Base-by-base conservation (phyloP, 2,329 filamentous ascomycete species). In the Trichoderma endophyticum region DNA sequence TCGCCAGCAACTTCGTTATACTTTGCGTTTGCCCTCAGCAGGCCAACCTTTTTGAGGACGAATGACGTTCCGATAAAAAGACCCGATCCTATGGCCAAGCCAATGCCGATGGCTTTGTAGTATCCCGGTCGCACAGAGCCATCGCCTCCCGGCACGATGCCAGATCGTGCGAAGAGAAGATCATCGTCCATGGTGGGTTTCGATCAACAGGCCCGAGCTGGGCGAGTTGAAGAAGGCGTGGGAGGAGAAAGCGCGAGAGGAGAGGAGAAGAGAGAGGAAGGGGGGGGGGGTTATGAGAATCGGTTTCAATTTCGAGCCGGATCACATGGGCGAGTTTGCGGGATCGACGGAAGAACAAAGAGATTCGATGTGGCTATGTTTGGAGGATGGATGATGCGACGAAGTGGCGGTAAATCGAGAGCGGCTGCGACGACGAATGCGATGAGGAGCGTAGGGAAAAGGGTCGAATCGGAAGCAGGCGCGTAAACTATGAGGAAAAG, bases 1-100 rank as follows among this genome's bases (percentile, higher is more conserved):
- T 98, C 95, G 73, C 96, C 96, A 0, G 96, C 95, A 75, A 93
- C 93, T 83, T 98, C 94, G 74, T 97, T 92, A 85, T 98, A 98
- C 81, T 98, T 98, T 77, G 93, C 90, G 82, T 98, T 99, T 65
- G 96, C 95, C 80, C 90, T 94, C 73, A 99, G 86, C 76, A 99
- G 83, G 5, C 96, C 96, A 73, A 93, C 87, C 84, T 99, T 99
- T 83, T 98, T 98, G 78, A 99, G 84, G 32, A 98, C 95, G 81
- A 98, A 99, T 0, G 95, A 98, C 15, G 92, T 88, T 70, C 96
- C 96, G 79, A 99, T 99, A 80, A 98, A 98, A 72, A 93, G 81
- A 56, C 96, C 96, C 0, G 95, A 98, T 36, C 90, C 90, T 72
- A 98, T 87, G 18, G 96, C 96, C 43, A 99, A 86, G 26, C 90